Base-by-base conservation (phyloP, 371 early-diverging fungal species). In the Scutellospora calospora region DNA sequence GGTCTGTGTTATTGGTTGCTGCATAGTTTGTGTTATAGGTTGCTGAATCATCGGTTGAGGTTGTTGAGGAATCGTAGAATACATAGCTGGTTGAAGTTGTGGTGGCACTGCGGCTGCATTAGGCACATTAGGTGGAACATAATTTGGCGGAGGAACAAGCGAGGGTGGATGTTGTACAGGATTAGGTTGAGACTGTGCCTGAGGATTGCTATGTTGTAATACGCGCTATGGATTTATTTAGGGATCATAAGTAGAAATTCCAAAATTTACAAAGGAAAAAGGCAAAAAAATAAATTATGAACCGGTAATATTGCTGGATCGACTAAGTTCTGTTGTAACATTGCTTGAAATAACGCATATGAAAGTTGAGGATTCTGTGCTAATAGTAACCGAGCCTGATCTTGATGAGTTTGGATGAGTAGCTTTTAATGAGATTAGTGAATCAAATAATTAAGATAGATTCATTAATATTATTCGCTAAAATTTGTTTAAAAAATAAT, bases 301-400 rank as follows among this genome's bases (percentile, higher is more conserved):
- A 93, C 94, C 88, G 94, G 94, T 73, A 95, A 85, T 35, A 92
- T 87, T 38, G 86, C 87, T n/a, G 91, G 91, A 83, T 96, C 97
- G 22, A 97, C 93, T 45, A 96, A 86, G 74, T 94, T 93, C 92
- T 95, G 91, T 84, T 93, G 91, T 9, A 95, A 80, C 87, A 97
- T 89, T 11, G 94, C 92, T 82, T 97, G 96, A 83, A 97, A 95
- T 33, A 97, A 84, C 4, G 95, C 95, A 86, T 96, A 96, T 20
- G 95, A 89, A 1, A 97, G 88, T 80, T 94, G 96, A 49, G 97
- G 98, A 81, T 97, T 95, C 29, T 89, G 82, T 18, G 86, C 83
- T 49, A 97, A 83, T 49, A 97, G 87, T 1, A 90, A 86, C 52
- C 90, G 89, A 6, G 94, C 93, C 60, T 93, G 90, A 9, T 93